Evolutionary conservation across 2,329 filamentous ascomycete genomes (phyloP).

Genomic region (Phyllosticta paracitricarpa): DNA sequence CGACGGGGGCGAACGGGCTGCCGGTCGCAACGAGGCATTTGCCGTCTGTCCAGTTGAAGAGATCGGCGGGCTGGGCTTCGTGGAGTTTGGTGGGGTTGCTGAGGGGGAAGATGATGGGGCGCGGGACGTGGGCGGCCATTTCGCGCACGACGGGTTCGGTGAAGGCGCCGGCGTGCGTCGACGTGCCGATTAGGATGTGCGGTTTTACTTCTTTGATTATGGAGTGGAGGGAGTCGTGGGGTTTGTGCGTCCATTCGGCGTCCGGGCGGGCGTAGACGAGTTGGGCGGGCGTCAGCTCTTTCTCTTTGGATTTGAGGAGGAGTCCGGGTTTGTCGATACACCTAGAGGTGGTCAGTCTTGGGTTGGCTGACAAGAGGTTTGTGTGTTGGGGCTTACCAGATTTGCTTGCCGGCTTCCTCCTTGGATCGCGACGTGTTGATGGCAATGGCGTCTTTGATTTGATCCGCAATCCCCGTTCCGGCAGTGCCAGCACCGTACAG

Average conservation of each 20-base stretch:
- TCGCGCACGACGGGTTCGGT: conserved; percentile 62
- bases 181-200: conserved; percentile 75
- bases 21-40: conserved; percentile 73
- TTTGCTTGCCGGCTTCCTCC: conserved; percentile 67
- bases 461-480: conserved; percentile 77
- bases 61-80: conserved; percentile 67
- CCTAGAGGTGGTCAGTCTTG: conserved; percentile 34
- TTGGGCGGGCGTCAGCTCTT: conserved; percentile 58
- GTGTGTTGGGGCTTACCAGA: conserved; percentile 47
- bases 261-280: conserved; percentile 54
- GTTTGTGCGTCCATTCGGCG: conserved; percentile 50
- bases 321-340: conserved; percentile 75
- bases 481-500: conserved; percentile 75
- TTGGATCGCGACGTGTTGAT: conserved; percentile 55
- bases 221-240: conserved; percentile 49
- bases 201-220: conserved; percentile 64
- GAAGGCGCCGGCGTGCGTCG: conserved; percentile 66
- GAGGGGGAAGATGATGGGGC: conserved; percentile 79
- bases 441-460: conserved; percentile 69
- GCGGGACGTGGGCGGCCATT: conserved; percentile 63
- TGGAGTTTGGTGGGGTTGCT: conserved; percentile 79
- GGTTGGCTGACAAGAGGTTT: not conserved
- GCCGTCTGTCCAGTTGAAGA: conserved; percentile 69
- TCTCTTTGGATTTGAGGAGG: conserved; percentile 51
- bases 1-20: conserved; percentile 68